phyloP scores from a whole-genome alignment of 1,284 basidiomycete genomes.

The Cryptococcus jaspeensis region DNA sequence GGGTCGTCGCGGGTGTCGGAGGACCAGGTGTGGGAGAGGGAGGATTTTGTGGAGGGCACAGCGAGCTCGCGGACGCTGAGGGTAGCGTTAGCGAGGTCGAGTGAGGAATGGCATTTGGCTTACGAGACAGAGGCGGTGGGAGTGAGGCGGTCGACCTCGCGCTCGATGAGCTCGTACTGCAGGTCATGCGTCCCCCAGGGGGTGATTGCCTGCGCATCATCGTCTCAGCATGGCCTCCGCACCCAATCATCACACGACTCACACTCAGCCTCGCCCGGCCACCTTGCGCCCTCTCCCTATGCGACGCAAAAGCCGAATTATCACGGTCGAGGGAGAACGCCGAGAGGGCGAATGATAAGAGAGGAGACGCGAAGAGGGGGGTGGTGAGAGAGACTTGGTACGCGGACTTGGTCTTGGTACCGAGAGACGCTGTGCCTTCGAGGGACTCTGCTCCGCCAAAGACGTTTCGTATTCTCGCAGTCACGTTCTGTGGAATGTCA shows the following conservation, averaged over 20 bases:
- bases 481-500: constrained; percentile 63
- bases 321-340: constrained; percentile 54
- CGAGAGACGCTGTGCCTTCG: constrained; percentile 77
- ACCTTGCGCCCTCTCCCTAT: constrained; percentile 53
- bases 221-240: constrained; percentile 22
- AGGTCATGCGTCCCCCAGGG: constrained; percentile 67
- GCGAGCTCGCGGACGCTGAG: constrained; percentile 77
- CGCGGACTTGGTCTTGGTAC: constrained; percentile 82
- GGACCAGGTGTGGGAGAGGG: constrained; percentile 73
- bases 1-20: constrained; percentile 77
- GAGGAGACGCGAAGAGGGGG: constrained; percentile 48
- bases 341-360: constrained; percentile 42
- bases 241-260: constrained; percentile 10
- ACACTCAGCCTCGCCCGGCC: constrained; percentile 47
- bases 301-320: constrained; percentile 53
- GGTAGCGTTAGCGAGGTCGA: not conserved
- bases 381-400: constrained; percentile 59
- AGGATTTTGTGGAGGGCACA: constrained; percentile 76
- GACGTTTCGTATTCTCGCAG: constrained; percentile 77
- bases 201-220: constrained; percentile 46
- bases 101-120: constrained; percentile 21
- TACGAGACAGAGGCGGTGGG: constrained; percentile 78
- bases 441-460: constrained; percentile 90
- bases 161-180: constrained; percentile 73
- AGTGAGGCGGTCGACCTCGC: constrained; percentile 69